Evolutionary conservation across 2,329 filamentous ascomycete genomes (phyloP).

Genomic region (Keithomyces neogunnii): DNA sequence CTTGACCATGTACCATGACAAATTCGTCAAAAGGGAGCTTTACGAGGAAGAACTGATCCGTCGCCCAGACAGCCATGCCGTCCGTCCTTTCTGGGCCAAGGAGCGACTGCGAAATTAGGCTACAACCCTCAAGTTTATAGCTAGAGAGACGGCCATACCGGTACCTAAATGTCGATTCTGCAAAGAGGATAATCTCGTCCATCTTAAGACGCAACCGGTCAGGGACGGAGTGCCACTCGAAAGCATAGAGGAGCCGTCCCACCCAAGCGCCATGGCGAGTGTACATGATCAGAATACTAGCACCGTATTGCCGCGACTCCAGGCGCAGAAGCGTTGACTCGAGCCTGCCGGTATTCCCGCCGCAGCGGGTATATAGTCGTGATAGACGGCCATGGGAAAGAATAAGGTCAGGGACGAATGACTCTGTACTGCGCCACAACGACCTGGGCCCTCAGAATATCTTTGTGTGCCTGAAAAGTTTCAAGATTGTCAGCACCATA

Average conservation of each 20-base stretch:
- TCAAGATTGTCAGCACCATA: slow-evolving; percentile 1
- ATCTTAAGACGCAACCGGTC: neutral
- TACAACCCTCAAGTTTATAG: neutral
- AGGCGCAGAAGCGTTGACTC: neutral
- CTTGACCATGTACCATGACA: neutral
- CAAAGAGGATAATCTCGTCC: neutral
- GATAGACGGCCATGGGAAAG: neutral
- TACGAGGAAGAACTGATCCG: neutral
- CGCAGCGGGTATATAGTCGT: too few relatives aligned
- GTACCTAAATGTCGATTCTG: neutral
- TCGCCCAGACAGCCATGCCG: neutral
- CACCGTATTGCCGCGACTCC: neutral
- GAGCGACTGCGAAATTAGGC: slow-evolving; percentile 1
- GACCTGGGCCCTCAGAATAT: slow-evolving; percentile 4
- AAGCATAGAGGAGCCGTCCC: neutral
- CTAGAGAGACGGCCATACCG: neutral
- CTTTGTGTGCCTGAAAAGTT: neutral
- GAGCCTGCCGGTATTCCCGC: neutral
- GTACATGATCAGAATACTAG: neutral
- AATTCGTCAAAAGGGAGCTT: neutral
- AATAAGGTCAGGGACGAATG: neutral
- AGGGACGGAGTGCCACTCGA: neutral
- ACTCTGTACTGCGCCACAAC: neutral
- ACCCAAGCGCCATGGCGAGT: neutral
- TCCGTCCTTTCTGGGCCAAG: neutral